Evolutionary conservation across 2,329 filamentous ascomycete species (phyloP).

Genomic region (Cladobotryum mycophilum): DNA sequence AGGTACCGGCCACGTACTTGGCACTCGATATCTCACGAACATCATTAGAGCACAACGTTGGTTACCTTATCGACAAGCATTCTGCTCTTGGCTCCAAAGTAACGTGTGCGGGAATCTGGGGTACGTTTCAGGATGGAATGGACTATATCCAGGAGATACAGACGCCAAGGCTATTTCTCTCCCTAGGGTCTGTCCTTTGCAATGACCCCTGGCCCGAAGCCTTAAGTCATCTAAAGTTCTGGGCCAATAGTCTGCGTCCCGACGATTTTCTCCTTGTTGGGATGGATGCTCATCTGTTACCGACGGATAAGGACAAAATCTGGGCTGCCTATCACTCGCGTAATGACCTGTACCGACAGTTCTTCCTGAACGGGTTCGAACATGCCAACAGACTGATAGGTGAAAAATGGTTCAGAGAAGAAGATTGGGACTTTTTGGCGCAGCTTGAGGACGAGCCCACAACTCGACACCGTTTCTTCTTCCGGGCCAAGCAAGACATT

Average conservation of each 20-base stretch:
- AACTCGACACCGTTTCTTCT: slow-evolving; percentile 35
- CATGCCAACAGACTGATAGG: slow-evolving; percentile 31
- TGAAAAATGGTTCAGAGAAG: slow-evolving; percentile 28
- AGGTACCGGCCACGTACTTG: slow-evolving; percentile 28
- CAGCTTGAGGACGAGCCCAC: slow-evolving; percentile 30
- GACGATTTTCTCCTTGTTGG: slow-evolving; percentile 33
- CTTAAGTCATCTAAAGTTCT: slow-evolving; percentile 28
- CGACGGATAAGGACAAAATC: slow-evolving; percentile 29
- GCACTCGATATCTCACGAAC: slow-evolving; percentile 35
- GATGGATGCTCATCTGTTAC: slow-evolving; percentile 35
- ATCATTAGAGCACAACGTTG: slow-evolving; percentile 30
- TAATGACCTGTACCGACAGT: slow-evolving; percentile 28
- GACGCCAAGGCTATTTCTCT: slow-evolving; percentile 32
- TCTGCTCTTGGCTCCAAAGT: slow-evolving; percentile 21
- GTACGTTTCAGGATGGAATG: slow-evolving; percentile 32
- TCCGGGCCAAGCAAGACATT: slow-evolving; percentile 30
- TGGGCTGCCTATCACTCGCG: slow-evolving; percentile 35
- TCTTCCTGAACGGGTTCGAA: slow-evolving; percentile 35
- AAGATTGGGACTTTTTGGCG: slow-evolving; percentile 34
- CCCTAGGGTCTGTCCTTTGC: slow-evolving; percentile 36
- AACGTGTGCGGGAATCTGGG: slow-evolving; percentile 33
- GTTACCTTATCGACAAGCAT: slow-evolving; percentile 25
- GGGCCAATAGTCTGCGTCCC: slow-evolving; percentile 29
- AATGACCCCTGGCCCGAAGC: slow-evolving; percentile 34
- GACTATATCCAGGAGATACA: slow-evolving; percentile 24